Conservation (phyloP, 148 eudicot genomes). For the Vaccinium myrtillus region DNA sequence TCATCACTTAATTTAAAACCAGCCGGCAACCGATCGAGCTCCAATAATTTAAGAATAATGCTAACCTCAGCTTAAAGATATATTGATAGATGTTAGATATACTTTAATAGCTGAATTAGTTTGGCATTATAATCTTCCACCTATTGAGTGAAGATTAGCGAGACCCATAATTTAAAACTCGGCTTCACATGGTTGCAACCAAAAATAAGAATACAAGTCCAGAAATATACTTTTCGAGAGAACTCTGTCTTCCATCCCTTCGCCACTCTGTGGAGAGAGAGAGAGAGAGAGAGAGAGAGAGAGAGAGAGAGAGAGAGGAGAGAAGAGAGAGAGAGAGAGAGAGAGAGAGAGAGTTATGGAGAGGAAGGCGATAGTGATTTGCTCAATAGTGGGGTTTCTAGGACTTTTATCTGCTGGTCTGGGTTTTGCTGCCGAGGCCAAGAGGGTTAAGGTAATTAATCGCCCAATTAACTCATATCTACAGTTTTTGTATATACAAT, state of each 20-base stretch:
- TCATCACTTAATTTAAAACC: too few relatives aligned
- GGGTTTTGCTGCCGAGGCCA: not conserved
- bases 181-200: too few relatives aligned
- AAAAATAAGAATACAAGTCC: too few relatives aligned
- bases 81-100: too few relatives aligned
- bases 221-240: too few relatives aligned
- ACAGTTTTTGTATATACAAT: not conserved
- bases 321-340: not conserved
- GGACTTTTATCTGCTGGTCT: not conserved
- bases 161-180: too few relatives aligned
- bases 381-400: not conserved
- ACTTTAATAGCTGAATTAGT: too few relatives aligned
- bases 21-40: too few relatives aligned
- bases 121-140: too few relatives aligned
- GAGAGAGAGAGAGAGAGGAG: not conserved
- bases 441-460: not conserved
- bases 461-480: not conserved
- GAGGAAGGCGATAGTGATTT: not conserved
- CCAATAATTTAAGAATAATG: too few relatives aligned
- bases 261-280: not conserved
- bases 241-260: not conserved
- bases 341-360: not conserved
- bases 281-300: not conserved
- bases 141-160: too few relatives aligned
- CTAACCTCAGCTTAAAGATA: too few relatives aligned